Evolutionary conservation across 257 asterid species (phyloP).

Genomic region (Anisodus acutangulus): DNA sequence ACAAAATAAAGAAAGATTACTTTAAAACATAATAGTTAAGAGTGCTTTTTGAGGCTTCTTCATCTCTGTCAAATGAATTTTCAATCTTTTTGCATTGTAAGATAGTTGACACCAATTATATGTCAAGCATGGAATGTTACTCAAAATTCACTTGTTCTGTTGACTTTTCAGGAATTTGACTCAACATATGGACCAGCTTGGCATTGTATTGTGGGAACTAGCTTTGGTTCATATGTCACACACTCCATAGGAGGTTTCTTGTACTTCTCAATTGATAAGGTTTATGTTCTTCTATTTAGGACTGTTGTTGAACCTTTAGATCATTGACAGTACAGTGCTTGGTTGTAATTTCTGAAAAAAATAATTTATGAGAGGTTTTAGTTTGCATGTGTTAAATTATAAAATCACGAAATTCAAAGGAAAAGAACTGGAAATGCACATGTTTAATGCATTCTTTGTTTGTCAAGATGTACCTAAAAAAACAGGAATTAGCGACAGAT

Average conservation of each 20-base stretch:
- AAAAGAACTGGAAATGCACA: background rate
- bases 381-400: constrained; percentile 9
- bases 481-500: no score
- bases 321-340: constrained; percentile 36
- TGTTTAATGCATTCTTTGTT: background rate
- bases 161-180: constrained; percentile 68
- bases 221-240: constrained; percentile 89
- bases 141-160: background rate
- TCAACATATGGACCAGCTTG: constrained; percentile 84
- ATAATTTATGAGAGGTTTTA: background rate
- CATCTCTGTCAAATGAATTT: background rate
- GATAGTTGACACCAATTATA: background rate
- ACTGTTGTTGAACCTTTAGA: constrained; percentile 76
- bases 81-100: background rate
- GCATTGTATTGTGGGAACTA: constrained; percentile 89
- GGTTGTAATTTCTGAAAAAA: constrained; percentile 28
- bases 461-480: no score
- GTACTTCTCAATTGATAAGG: constrained; percentile 86
- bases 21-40: no score
- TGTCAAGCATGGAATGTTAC: background rate
- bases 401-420: background rate
- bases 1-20: no score
- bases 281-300: constrained; percentile 81
- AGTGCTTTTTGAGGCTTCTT: background rate
- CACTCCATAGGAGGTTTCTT: constrained; percentile 83